These are phyloP conservation scores for Saccharomycopsis sp. DNA, from an alignment of 805 yeast genomes.

Conservation along the genomic window DNA sequence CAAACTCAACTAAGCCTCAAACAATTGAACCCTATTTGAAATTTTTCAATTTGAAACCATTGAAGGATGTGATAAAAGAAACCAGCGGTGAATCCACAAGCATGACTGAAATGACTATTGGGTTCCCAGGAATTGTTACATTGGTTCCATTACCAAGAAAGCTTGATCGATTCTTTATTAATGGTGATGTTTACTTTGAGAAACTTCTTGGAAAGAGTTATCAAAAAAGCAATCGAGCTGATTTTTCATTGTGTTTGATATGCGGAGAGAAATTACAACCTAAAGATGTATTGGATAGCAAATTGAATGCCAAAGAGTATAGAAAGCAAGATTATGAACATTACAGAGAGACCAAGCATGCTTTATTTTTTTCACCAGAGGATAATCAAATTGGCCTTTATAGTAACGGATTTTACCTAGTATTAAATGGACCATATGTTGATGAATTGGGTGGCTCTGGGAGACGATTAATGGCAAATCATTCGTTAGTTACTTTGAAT, in stretches of 20 bases:
- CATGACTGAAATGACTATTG: too few species aligned
- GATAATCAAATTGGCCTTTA: not conserved
- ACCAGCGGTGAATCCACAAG: not conserved
- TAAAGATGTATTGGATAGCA: too few species aligned
- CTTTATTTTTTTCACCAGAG: slow-evolving; percentile 13
- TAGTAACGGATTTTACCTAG: not conserved
- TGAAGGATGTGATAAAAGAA: not conserved
- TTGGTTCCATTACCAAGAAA: slow-evolving; percentile 46
- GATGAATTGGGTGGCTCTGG: slow-evolving; percentile 74
- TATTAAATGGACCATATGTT: slow-evolving; percentile 58
- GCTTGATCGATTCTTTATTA: slow-evolving; percentile 33
- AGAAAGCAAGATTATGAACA: too few species aligned
- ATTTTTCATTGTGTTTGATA: slow-evolving; percentile 38
- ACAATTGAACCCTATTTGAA: slow-evolving; percentile 10
- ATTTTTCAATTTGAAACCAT: slow-evolving; percentile 8
- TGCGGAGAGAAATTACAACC: slow-evolving; percentile 35
- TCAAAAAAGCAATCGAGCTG: slow-evolving; percentile 27
- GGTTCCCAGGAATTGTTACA: slow-evolving; percentile 43
- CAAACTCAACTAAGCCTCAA: slow-evolving; percentile 1
- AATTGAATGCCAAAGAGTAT: too few species aligned
- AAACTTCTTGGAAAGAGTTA: too few species aligned
- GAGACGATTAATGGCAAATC: slow-evolving; percentile 25
- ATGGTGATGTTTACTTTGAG: slow-evolving; percentile 22
- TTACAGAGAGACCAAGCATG: slow-evolving; percentile 22
- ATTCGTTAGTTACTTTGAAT: slow-evolving; percentile 30